Conservation (phyloP, 352 stramenopile species). For the Porosira glacialis region DNA sequence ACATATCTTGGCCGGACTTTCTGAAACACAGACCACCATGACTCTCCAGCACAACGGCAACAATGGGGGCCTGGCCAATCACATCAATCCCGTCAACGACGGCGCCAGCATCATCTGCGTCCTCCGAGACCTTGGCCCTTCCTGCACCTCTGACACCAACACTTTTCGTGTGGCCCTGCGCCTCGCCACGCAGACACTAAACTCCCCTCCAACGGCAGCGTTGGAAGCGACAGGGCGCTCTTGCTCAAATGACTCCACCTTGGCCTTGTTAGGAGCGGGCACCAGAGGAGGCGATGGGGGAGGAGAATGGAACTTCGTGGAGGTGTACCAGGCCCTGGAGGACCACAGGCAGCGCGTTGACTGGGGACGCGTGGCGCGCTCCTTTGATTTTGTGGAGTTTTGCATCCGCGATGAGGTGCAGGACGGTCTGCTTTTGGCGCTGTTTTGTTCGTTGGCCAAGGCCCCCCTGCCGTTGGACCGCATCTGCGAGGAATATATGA, state of each 20-base stretch:
- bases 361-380: conserved; percentile 63
- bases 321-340: conserved; percentile 63
- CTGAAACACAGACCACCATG: too few species aligned
- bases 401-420: conserved; percentile 61
- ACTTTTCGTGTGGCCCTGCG: conserved; percentile 69
- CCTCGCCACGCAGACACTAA: conserved; percentile 46
- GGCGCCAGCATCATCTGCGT: conserved; percentile 46
- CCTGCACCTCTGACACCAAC: conserved; percentile 55
- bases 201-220: too few species aligned
- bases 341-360: conserved; percentile 61
- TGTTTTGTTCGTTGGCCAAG: conserved; percentile 56
- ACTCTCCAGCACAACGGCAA: too few species aligned
- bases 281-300: conserved; percentile 55
- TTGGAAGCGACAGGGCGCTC: neutral
- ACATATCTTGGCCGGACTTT: too few species aligned
- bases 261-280: neutral
- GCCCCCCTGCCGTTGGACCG: conserved; percentile 49
- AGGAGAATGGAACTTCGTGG: conserved; percentile 72
- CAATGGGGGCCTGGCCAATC: too few species aligned
- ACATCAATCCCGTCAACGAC: neutral
- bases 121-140: conserved; percentile 73
- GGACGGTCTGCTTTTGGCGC: conserved; percentile 62
- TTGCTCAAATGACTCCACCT: neutral
- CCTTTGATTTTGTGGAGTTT: conserved; percentile 79
- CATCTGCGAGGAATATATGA: conserved; percentile 68